phyloP scores from a whole-genome alignment of 2,329 filamentous ascomycete species.

The Myriangium duriaei region DNA sequence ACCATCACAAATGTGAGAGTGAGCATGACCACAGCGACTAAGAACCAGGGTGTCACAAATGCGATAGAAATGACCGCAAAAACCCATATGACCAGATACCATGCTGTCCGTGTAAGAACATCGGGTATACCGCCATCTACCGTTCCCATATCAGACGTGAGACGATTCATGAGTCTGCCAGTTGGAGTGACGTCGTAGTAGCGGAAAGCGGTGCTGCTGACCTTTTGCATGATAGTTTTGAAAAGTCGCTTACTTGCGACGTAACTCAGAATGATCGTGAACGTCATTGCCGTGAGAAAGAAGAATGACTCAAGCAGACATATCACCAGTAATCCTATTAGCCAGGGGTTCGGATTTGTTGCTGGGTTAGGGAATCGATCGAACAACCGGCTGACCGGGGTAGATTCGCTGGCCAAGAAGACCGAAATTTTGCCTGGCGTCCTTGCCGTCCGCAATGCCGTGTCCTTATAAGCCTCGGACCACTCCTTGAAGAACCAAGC shows the following conservation, averaged over 20 bases:
- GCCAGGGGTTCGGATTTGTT: conserved; percentile 59
- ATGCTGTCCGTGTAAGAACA: conserved; percentile 60
- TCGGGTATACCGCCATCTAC: conserved; percentile 75
- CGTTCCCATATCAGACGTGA: conserved; percentile 82
- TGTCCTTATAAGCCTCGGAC: conserved; percentile 58
- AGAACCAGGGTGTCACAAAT: conserved; percentile 62
- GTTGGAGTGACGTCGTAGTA: conserved; percentile 88
- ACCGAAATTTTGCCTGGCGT: conserved; percentile 2
- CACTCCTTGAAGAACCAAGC: conserved; percentile 78
- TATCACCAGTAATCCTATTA: conserved; percentile 57
- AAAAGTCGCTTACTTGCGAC: conserved; percentile 67
- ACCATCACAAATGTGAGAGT: conserved; percentile 57
- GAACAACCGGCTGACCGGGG: conserved; percentile 22
- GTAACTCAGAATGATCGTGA: conserved; percentile 68
- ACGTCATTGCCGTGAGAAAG: conserved; percentile 49
- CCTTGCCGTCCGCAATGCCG: conserved; percentile 12
- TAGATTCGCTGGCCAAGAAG: conserved; percentile 3
- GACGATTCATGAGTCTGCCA: conserved; percentile 79
- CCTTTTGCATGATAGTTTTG: conserved; percentile 54
- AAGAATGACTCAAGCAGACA: conserved; percentile 47
- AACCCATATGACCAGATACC: conserved; percentile 56
- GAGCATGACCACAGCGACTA: conserved; percentile 57
- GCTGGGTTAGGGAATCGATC: conserved; percentile 52
- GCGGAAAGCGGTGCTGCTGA: conserved; percentile 71
- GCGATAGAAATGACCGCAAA: conserved; percentile 67